Conservation (phyloP, 2,329 filamentous ascomycete genomes). For the Ophiosphaerella herpotricha region DNA sequence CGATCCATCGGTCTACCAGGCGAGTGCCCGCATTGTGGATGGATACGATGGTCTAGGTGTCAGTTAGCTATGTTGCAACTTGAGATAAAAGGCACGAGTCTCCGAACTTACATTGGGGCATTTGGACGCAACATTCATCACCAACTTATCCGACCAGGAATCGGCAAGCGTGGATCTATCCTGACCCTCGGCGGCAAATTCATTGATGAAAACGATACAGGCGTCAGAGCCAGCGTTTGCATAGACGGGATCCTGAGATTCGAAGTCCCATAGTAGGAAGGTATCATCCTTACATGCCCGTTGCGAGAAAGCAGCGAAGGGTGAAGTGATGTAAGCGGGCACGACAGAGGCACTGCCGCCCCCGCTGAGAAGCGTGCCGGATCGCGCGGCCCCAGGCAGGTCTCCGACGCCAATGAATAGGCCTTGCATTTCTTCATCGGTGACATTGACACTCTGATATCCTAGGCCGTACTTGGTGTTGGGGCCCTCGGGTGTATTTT, state of each 20-base stretch:
- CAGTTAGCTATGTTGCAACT: conserved; percentile 30
- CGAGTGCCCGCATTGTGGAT: conserved; percentile 65
- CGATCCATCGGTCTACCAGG: conserved; percentile 71
- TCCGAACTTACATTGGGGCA: too few relatives aligned
- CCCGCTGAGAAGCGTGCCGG: background rate
- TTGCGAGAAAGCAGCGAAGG: conserved; percentile 36
- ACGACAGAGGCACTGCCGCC: conserved; percentile 57
- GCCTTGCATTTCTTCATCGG: too few relatives aligned
- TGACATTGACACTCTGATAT: too few relatives aligned
- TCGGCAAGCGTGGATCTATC: background rate
- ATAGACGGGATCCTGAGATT: conserved; percentile 17
- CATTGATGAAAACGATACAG: conserved; percentile 25
- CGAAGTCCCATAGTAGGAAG: conserved; percentile 24
- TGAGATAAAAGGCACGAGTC: background rate
- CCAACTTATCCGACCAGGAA: background rate
- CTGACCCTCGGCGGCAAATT: background rate
- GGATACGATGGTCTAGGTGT: conserved; percentile 55
- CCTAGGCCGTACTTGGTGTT: too few relatives aligned
- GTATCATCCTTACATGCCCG: conserved; percentile 37
- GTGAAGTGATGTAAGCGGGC: conserved; percentile 50
- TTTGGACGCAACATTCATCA: too few relatives aligned
- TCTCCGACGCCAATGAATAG: too few relatives aligned
- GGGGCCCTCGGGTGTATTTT: too few relatives aligned
- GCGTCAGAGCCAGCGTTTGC: conserved; percentile 13
- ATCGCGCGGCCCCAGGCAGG: too few relatives aligned